These are phyloP conservation scores for Zizania latifolia DNA, from an alignment of 176 grass and related monocot genomes.

Conservation along the genomic window DNA sequence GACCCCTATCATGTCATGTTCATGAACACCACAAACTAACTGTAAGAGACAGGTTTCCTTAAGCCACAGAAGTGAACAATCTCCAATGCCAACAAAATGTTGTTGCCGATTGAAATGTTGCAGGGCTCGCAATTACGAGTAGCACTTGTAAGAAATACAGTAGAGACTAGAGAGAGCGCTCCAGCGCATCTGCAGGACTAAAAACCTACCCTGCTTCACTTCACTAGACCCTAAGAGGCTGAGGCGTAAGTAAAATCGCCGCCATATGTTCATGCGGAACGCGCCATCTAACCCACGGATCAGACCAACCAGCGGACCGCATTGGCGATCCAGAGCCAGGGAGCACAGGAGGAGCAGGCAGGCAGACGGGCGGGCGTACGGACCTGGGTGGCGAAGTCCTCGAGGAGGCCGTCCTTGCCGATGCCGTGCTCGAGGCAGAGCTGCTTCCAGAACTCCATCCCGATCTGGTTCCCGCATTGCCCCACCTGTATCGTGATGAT, in stretches of 20 bases:
- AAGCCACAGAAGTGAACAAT: neutral
- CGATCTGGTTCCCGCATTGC: constrained; percentile 99
- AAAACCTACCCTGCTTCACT: neutral
- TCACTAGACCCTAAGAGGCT: constrained; percentile 13
- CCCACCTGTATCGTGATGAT: constrained; percentile 99
- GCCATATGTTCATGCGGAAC: neutral
- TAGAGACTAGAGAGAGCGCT: neutral
- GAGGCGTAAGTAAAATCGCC: neutral
- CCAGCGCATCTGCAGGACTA: neutral
- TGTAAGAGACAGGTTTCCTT: neutral
- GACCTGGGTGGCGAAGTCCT: constrained; percentile 96
- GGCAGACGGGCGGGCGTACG: neutral
- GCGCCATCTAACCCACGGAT: neutral
- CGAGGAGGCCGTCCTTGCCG: constrained; percentile 96
- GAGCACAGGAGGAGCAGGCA: neutral
- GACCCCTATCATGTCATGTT: neutral
- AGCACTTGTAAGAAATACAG: neutral
- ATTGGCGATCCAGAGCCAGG: neutral
- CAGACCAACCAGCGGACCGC: neutral
- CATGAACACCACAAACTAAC: neutral
- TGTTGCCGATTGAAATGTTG: neutral
- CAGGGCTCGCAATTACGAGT: neutral
- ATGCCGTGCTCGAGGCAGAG: constrained; percentile 99
- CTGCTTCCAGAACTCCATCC: constrained; percentile 99
- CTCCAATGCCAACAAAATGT: neutral